phyloP scores from a whole-genome alignment of 345 rosid genomes.

The Ricinus communis region DNA sequence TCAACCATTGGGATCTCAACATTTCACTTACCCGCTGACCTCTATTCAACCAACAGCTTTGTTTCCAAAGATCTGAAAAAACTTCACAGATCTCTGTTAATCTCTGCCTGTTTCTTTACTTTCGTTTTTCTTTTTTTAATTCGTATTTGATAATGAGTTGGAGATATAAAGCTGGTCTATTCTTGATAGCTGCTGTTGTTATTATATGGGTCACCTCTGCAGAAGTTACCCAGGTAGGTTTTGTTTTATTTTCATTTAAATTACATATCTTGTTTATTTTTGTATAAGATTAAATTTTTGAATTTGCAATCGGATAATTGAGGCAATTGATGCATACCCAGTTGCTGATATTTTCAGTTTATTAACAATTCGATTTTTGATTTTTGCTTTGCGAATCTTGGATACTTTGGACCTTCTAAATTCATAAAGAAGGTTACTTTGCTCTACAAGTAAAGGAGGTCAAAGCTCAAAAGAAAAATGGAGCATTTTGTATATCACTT shows the following conservation, averaged over 20 bases:
- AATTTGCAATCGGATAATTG: neutral
- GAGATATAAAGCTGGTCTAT: conserved; percentile 85
- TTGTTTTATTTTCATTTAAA: too few relatives aligned
- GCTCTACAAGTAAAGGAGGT: neutral
- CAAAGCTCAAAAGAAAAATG: neutral
- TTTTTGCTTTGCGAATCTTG: neutral
- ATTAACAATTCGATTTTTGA: neutral
- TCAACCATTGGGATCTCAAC: conserved; percentile 17
- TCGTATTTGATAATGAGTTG: conserved; percentile 52
- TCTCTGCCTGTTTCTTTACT: conserved; percentile 13
- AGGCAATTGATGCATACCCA: neutral
- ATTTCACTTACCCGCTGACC: conserved; percentile 6
- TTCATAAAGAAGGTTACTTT: neutral
- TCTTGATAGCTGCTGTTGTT: conserved; percentile 84
- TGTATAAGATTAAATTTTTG: neutral
- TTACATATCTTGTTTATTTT: too few relatives aligned
- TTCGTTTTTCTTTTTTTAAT: neutral
- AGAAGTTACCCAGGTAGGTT: conserved; percentile 38
- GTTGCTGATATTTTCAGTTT: neutral
- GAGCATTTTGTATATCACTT: neutral
- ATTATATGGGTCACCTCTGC: conserved; percentile 54
- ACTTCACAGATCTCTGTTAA: conserved; percentile 20
- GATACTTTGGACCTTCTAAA: neutral
- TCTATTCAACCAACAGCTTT: neutral
- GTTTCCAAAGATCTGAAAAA: conserved; percentile 24